phyloP scores from a whole-genome alignment of 805 yeast species.

The Saccharomyces eubayanus region DNA sequence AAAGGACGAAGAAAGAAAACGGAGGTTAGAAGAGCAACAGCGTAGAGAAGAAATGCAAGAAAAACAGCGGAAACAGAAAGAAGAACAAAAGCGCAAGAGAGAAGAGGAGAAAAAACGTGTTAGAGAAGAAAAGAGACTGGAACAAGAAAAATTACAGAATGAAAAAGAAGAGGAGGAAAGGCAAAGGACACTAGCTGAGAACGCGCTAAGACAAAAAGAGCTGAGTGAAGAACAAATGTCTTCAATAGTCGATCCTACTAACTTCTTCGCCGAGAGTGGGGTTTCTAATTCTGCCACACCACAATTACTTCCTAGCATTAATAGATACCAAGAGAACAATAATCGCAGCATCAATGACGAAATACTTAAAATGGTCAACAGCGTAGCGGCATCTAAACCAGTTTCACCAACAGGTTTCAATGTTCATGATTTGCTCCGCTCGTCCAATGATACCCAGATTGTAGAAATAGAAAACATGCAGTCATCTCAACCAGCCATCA shows the following conservation, averaged over 20 bases:
- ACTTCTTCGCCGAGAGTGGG: neutral
- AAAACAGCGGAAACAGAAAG: constrained; percentile 31
- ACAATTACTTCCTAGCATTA: neutral
- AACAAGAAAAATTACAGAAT: neutral
- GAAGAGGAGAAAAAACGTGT: constrained; percentile 33
- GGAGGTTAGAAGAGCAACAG: constrained; percentile 35
- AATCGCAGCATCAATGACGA: constrained; percentile 17
- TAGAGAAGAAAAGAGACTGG: constrained; percentile 22
- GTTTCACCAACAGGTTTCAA: constrained; percentile 16
- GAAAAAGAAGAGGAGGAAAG: constrained; percentile 23
- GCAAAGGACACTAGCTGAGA: constrained; percentile 22
- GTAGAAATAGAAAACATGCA: neutral
- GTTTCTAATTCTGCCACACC: neutral
- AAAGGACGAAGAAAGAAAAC: constrained; percentile 35
- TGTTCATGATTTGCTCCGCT: constrained; percentile 11
- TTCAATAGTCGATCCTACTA: neutral
- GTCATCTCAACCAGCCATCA: neutral
- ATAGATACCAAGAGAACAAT: neutral
- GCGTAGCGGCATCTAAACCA: constrained; percentile 22
- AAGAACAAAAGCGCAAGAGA: constrained; percentile 34
- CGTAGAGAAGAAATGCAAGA: constrained; percentile 36
- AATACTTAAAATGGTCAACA: constrained; percentile 21
- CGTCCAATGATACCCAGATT: neutral
- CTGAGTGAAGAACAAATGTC: neutral
- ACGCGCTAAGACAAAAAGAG: constrained; percentile 2